Evolutionary conservation across 2,329 filamentous ascomycete genomes (phyloP).

Genomic region (Aspergillus amoenus): DNA sequence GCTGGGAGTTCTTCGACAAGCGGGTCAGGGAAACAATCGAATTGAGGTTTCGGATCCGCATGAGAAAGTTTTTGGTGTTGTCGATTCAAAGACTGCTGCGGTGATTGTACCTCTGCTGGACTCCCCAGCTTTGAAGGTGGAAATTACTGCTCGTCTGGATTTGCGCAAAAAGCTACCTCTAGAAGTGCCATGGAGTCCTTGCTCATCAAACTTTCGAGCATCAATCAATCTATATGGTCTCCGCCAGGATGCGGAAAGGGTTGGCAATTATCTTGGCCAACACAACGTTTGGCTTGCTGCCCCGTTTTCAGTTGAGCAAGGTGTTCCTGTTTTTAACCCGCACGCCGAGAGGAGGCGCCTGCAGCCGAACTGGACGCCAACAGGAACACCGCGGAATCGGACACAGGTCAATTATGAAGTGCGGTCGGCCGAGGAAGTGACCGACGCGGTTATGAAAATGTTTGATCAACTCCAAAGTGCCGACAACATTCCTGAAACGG

Average conservation of each 20-base stretch:
- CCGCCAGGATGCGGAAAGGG: constrained; percentile 59
- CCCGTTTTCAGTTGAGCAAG: constrained; percentile 65
- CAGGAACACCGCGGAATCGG: constrained; percentile 25
- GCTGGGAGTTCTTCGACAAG: constrained; percentile 63
- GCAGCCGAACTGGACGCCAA: constrained; percentile 33
- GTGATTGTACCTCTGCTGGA: constrained; percentile 75
- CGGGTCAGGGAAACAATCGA: constrained; percentile 52
- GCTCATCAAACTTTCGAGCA: constrained; percentile 62
- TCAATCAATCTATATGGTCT: constrained; percentile 80
- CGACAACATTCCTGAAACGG: constrained; percentile 72
- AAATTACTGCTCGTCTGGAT: constrained; percentile 70
- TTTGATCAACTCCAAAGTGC: constrained; percentile 80
- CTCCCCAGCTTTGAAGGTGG: constrained; percentile 60
- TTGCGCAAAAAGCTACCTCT: constrained; percentile 60
- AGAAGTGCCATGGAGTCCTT: constrained; percentile 64
- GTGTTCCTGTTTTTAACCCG: constrained; percentile 74
- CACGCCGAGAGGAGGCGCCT: constrained; percentile 56
- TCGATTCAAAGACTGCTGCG: constrained; percentile 66
- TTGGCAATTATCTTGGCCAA: constrained; percentile 68
- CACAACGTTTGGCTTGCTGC: constrained; percentile 66
- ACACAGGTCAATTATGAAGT: constrained; percentile 38
- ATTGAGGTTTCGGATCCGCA: constrained; percentile 75
- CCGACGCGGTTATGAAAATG: constrained; percentile 78
- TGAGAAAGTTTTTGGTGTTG: constrained; percentile 69
- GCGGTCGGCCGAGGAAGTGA: constrained; percentile 81